Conservation (phyloP, 768 basidiomycete genomes). For the Stropharia rugosoannulata region DNA sequence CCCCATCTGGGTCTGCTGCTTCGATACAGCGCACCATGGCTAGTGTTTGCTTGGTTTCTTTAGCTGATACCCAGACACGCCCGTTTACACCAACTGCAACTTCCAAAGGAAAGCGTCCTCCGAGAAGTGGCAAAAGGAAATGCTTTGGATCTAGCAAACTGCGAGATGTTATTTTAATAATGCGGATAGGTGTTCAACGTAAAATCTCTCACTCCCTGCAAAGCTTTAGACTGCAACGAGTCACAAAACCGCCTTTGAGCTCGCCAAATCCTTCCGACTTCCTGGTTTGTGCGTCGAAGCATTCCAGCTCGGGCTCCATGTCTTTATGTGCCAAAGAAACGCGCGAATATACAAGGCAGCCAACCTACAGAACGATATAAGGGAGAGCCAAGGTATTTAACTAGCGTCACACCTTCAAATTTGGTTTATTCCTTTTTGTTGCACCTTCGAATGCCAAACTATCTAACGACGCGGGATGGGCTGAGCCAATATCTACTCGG, state of each 20-base stretch:
- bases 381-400: neutral
- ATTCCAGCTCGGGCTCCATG: constrained; percentile 98
- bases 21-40: constrained; percentile 79
- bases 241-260: constrained; percentile 84
- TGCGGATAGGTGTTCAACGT: neutral
- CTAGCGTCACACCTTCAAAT: constrained; percentile 69
- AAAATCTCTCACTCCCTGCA: constrained; percentile 70
- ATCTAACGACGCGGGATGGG: constrained; percentile 84
- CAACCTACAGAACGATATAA: constrained; percentile 57
- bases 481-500: constrained; percentile 91
- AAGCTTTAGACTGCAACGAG: constrained; percentile 80
- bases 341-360: constrained; percentile 86
- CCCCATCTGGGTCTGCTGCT: constrained; percentile 74
- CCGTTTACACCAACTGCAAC: constrained; percentile 91
- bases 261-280: constrained; percentile 95
- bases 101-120: constrained; percentile 82
- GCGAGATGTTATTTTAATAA: constrained; percentile 1
- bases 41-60: constrained; percentile 72
- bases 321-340: constrained; percentile 94
- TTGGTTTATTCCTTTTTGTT: constrained; percentile 91
- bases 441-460: constrained; percentile 95
- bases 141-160: constrained; percentile 82
- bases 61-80: constrained; percentile 83
- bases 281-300: constrained; percentile 90
- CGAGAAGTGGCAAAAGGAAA: constrained; percentile 80